Percentiles rank a stretch among this genome's conserved stretches.
phyloP scores from a whole-genome alignment of 2,329 filamentous ascomycete genomes.

The Fusarium secorum region DNA sequence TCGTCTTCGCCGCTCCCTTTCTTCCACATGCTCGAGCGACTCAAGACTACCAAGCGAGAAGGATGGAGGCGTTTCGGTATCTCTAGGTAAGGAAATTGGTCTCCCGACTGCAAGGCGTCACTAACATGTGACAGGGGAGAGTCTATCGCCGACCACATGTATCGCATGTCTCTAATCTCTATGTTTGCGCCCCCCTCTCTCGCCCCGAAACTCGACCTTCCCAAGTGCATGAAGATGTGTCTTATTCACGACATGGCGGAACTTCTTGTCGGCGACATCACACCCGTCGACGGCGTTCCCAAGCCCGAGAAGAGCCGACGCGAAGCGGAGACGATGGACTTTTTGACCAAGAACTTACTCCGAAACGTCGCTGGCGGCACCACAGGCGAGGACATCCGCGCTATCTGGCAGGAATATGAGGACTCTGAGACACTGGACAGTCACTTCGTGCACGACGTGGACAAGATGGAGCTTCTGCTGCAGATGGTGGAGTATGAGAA shows the following conservation, averaged over 20 bases:
- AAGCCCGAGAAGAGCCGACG: constrained; percentile 90
- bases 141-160: constrained; percentile 98
- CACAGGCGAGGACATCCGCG: constrained; percentile 74
- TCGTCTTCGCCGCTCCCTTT: constrained; percentile 83
- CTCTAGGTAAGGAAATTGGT: constrained; percentile 51
- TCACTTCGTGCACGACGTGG: constrained; percentile 92
- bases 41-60: constrained; percentile 96
- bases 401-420: constrained; percentile 95
- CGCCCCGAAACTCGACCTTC: constrained; percentile 74
- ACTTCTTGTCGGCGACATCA: constrained; percentile 93
- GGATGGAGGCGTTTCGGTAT: constrained; percentile 94
- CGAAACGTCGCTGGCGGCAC: constrained; percentile 76
- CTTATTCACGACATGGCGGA: constrained; percentile 98
- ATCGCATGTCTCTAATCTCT: constrained; percentile 96
- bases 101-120: fast-evolving
- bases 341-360: constrained; percentile 76
- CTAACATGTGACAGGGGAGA: constrained; percentile 67
- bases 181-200: constrained; percentile 86
- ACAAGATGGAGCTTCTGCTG: constrained; percentile 93
- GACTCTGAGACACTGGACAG: constrained; percentile 84
- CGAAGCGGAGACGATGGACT: constrained; percentile 91
- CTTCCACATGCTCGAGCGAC: constrained; percentile 90
- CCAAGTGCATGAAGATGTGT: constrained; percentile 92
- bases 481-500: constrained; percentile 99
- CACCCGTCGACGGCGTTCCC: constrained; percentile 83